phyloP scores from a whole-genome alignment of 192 early-diverging fungal species.

The Gamsiella multidivaricata region DNA sequence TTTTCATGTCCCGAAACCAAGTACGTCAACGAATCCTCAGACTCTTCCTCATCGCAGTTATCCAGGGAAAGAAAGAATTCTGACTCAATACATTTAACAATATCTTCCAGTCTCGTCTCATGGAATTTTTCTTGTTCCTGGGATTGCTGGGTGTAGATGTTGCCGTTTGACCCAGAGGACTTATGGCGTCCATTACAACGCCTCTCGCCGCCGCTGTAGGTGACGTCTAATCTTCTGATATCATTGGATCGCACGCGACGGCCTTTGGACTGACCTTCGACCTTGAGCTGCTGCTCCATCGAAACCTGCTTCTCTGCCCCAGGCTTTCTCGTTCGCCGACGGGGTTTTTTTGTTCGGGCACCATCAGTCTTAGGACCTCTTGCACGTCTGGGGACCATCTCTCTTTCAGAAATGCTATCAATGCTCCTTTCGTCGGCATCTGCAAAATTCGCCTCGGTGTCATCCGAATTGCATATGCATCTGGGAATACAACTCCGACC shows the following conservation, averaged over 20 bases:
- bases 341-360: background rate
- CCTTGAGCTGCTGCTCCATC: no score
- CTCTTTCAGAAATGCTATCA: background rate
- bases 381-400: background rate
- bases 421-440: slow-evolving; percentile 18
- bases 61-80: slow-evolving; percentile 16
- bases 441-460: slow-evolving; percentile 18
- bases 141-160: background rate
- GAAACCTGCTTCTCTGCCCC: no score
- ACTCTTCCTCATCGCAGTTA: slow-evolving; percentile 4
- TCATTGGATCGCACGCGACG: background rate
- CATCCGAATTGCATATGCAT: background rate
- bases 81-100: slow-evolving; percentile 20
- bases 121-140: background rate
- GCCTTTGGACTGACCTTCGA: background rate
- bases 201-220: background rate
- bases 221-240: background rate
- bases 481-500: no score
- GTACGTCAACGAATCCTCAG: slow-evolving; percentile 28
- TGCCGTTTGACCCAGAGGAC: background rate
- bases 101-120: slow-evolving; percentile 16
- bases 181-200: no score
- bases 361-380: no score
- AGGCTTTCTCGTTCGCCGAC: background rate
- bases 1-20: slow-evolving; percentile 13